Base-by-base conservation (phyloP, 2,329 filamentous ascomycete species). In the Basipetospora sp. region DNA sequence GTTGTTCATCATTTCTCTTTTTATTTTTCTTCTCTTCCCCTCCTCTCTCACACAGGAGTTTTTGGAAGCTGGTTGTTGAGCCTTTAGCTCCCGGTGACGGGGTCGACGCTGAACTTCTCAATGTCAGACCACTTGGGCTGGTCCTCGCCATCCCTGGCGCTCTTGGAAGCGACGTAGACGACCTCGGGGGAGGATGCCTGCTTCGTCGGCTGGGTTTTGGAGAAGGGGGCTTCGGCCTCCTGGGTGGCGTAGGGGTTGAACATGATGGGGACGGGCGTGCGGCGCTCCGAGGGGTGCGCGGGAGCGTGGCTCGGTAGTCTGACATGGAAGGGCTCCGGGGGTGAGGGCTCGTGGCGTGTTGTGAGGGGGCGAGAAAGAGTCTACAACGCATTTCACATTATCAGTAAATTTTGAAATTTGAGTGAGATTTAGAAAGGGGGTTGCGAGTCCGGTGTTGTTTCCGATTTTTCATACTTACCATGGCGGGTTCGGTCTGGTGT, bases 401-500 rank as follows among this genome's bases (percentile, higher is more conserved):
- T n/a, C n/a, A n/a, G n/a, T n/a, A n/a, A n/a, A n/a, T n/a, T n/a
- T n/a, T n/a, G n/a, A n/a, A n/a, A n/a, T n/a, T n/a, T n/a, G n/a
- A n/a, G n/a, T n/a, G n/a, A n/a, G n/a, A n/a, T n/a, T n/a, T n/a
- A n/a, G n/a, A n/a, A n/a, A n/a, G n/a, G n/a, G n/a, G n/a, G n/a
- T n/a, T n/a, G 33, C 10, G 22, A 25, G 5, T 10, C 26, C 34
- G 22, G 17, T 15, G 22, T n/a, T n/a, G n/a, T n/a, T n/a, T n/a
- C n/a, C n/a, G n/a, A n/a, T n/a, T n/a, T n/a, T n/a, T n/a, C 11
- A 25, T 25, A 6, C 22, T 25, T 25, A 25, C 22, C 22, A 25
- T 25, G 22, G 22, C 11, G 10, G 10, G 22, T 16, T 3, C 34
- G 14, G 14, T 36, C 4, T 9, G 22, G 36, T 48, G 49, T 42